These are phyloP conservation scores for Cicer judaicum DNA, from an alignment of 306 rosid genomes.

Conservation along the genomic window DNA sequence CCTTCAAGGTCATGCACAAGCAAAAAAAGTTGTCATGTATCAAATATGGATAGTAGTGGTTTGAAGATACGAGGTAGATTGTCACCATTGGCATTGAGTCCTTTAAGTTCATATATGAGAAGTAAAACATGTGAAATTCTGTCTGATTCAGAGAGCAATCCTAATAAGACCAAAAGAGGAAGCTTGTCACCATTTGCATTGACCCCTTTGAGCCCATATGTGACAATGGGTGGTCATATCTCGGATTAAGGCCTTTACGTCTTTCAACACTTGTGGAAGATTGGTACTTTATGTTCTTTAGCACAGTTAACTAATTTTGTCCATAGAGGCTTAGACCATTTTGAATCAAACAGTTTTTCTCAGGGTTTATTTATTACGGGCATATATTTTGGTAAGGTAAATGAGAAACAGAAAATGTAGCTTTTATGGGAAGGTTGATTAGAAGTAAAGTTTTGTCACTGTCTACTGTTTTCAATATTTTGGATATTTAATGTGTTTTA, in stretches of 20 bases:
- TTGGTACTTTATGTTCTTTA: constrained; percentile 1
- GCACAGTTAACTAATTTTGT: constrained; percentile 29
- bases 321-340: constrained; percentile 39
- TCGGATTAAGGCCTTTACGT: constrained; percentile 43
- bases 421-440: constrained; percentile 34
- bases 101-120: constrained; percentile 38
- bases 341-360: constrained; percentile 17
- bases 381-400: background rate
- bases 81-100: constrained; percentile 46
- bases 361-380: background rate
- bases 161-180: constrained; percentile 20
- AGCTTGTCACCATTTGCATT: constrained; percentile 45
- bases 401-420: constrained; percentile 29
- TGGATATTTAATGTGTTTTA: constrained; percentile 10
- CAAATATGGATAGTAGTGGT: constrained; percentile 10
- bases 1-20: constrained; percentile 21
- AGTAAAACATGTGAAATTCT: constrained; percentile 1
- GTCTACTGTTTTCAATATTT: constrained; percentile 10
- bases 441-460: constrained; percentile 20
- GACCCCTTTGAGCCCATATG: constrained; percentile 46
- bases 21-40: constrained; percentile 25
- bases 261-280: constrained; percentile 3
- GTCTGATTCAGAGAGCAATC: constrained; percentile 20
- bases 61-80: constrained; percentile 29
- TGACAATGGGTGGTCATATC: constrained; percentile 42